Evolutionary conservation across 305 asterid genomes (phyloP).

Genomic region (Petunia hybrid): DNA sequence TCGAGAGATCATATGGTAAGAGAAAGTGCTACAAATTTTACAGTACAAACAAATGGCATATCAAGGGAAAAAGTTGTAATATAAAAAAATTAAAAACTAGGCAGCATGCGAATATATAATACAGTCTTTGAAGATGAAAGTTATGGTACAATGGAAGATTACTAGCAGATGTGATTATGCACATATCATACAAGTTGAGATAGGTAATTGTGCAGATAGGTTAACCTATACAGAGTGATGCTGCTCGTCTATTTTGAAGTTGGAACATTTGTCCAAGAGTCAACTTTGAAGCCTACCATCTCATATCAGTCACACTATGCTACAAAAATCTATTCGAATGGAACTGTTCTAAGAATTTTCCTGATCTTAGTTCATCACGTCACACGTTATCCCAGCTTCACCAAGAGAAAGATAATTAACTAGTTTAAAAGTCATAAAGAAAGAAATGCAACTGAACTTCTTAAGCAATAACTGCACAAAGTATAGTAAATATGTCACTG

Average conservation of each 20-base stretch:
- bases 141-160: neutral
- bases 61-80: neutral
- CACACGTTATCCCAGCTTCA: constrained; percentile 16
- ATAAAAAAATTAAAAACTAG: neutral
- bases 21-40: constrained; percentile 13
- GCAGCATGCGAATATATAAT: constrained; percentile 7
- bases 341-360: constrained; percentile 3
- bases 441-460: constrained; percentile 8
- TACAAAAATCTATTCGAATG: constrained; percentile 19
- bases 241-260: neutral
- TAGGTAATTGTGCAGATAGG: neutral
- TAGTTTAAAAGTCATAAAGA: constrained; percentile 19
- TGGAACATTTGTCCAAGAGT: neutral
- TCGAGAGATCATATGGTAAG: neutral
- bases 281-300: constrained; percentile 24
- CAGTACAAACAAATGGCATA: constrained; percentile 8
- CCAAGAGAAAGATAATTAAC: constrained; percentile 5
- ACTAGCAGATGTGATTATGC: constrained; percentile 24
- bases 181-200: neutral
- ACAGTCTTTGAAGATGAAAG: neutral
- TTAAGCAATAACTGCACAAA: constrained; percentile 13
- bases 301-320: constrained; percentile 17
- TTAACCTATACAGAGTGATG: constrained; percentile 19
- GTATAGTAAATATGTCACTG: constrained; percentile 4
- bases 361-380: constrained; percentile 24